These are phyloP conservation scores for Lyophyllum atratum DNA, from an alignment of 768 basidiomycete genomes.

Conservation along the genomic window DNA sequence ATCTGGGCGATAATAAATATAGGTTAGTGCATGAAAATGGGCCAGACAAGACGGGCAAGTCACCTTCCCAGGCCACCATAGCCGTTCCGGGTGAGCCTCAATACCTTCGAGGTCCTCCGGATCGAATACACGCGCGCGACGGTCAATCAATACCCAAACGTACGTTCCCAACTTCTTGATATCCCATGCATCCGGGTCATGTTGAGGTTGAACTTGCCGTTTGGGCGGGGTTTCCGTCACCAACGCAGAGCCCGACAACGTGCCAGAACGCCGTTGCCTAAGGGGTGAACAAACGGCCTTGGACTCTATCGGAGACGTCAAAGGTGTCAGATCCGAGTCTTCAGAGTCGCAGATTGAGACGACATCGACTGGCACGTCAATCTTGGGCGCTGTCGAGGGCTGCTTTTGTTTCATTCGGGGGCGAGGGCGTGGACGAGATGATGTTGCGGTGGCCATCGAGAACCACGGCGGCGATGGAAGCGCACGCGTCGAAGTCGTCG, in stretches of 20 bases:
- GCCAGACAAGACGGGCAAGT: slow-evolving; percentile 19
- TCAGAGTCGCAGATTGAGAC: slow-evolving; percentile 2
- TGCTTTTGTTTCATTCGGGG: slow-evolving; percentile 7
- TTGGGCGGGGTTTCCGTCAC: slow-evolving; percentile 1
- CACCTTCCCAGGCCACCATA: slow-evolving; percentile 80
- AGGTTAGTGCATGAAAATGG: neutral
- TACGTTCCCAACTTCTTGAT: slow-evolving; percentile 34
- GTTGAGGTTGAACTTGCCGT: neutral
- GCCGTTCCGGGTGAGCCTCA: slow-evolving; percentile 21
- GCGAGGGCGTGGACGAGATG: slow-evolving; percentile 7
- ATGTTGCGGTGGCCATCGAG: neutral
- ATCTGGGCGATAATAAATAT: slow-evolving; percentile 17
- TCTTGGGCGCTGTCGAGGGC: neutral
- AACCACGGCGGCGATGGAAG: slow-evolving; percentile 1
- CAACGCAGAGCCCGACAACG: neutral
- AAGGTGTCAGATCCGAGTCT: slow-evolving; percentile 18
- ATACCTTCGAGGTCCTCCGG: slow-evolving; percentile 25
- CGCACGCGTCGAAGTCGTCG: slow-evolving; percentile 7
- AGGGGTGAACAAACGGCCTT: neutral
- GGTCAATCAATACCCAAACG: slow-evolving; percentile 58
- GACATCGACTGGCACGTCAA: neutral
- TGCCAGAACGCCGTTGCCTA: neutral
- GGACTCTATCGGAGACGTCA: slow-evolving; percentile 15
- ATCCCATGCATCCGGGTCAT: slow-evolving; percentile 20
- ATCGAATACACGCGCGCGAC: slow-evolving; percentile 34